Evolutionary conservation across 306 rosid species (phyloP).

Genomic region (Mucuna pruriens): DNA sequence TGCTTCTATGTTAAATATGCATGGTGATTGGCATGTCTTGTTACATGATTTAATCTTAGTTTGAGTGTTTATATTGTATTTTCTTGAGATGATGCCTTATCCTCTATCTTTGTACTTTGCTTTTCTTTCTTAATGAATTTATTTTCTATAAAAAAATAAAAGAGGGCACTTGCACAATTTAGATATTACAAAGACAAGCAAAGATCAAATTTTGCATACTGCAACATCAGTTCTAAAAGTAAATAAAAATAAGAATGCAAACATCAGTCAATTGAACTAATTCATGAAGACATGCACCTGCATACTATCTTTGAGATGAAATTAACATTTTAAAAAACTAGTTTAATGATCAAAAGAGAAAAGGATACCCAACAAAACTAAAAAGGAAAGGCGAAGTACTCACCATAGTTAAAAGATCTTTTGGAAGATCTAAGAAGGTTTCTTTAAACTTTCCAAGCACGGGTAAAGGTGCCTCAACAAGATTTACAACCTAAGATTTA

Average conservation of each 20-base stretch:
- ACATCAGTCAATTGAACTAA: conserved; percentile 20
- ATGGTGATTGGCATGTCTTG: not conserved
- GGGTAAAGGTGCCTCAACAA: conserved; percentile 92
- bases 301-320: not conserved
- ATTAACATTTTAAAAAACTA: not conserved
- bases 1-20: not conserved
- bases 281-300: conserved; percentile 10
- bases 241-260: not conserved
- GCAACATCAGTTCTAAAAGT: not conserved
- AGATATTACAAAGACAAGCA: not conserved
- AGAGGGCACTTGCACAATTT: not conserved
- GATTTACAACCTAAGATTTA: conserved; percentile 79
- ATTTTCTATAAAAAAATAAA: not conserved
- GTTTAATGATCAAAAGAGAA: conserved; percentile 7
- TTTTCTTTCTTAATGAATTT: not conserved
- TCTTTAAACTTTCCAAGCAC: conserved; percentile 85
- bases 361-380: not conserved
- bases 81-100: not conserved
- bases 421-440: conserved; percentile 91
- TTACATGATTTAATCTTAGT: not conserved
- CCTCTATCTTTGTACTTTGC: not conserved
- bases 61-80: not conserved
- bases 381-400: conserved; percentile 39
- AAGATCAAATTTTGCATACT: not conserved
- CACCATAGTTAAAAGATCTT: conserved; percentile 92